Conservation (phyloP, 805 yeast genomes). For the Cephaloascus albidus region DNA sequence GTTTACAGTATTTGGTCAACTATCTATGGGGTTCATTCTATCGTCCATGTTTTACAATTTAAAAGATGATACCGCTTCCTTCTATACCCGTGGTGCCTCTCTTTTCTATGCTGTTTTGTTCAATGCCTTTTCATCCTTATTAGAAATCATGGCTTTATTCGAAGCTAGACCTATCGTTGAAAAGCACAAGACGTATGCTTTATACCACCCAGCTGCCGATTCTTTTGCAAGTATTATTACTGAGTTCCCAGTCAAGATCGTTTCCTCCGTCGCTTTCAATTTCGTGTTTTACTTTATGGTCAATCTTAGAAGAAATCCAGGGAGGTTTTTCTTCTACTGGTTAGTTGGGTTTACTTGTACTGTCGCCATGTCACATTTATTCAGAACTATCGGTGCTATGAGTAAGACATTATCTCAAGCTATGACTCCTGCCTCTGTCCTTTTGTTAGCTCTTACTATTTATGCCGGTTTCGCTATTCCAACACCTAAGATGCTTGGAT, state of each 20-base stretch:
- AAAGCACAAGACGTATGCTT: slow-evolving; percentile 46
- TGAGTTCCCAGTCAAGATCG: slow-evolving; percentile 43
- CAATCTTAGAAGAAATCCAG: slow-evolving; percentile 40
- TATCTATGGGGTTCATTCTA: slow-evolving; percentile 43
- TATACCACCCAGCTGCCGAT: slow-evolving; percentile 56
- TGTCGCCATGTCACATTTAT: slow-evolving; percentile 44
- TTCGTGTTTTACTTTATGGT: slow-evolving; percentile 43
- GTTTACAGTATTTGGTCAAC: slow-evolving; percentile 32
- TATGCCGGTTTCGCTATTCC: slow-evolving; percentile 55
- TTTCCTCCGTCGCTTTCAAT: slow-evolving; percentile 36
- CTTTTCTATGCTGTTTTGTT: slow-evolving; percentile 60
- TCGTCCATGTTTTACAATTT: slow-evolving; percentile 53
- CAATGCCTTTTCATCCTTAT: slow-evolving; percentile 50
- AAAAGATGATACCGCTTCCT: slow-evolving; percentile 29
- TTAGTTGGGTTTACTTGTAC: slow-evolving; percentile 33
- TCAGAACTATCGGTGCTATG: slow-evolving; percentile 44
- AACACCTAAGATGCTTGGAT: slow-evolving; percentile 44
- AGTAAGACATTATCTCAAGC: slow-evolving; percentile 40
- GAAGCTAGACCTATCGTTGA: slow-evolving; percentile 51
- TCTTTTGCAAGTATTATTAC: slow-evolving; percentile 55
- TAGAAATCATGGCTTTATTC: slow-evolving; percentile 46
- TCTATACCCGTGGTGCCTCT: slow-evolving; percentile 51
- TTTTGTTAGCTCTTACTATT: slow-evolving; percentile 37
- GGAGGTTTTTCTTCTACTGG: slow-evolving; percentile 44
- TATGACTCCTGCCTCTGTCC: slow-evolving; percentile 47